Evolutionary conservation across 2,329 filamentous ascomycete genomes (phyloP), one percentile per base, ranked within the genome.

Genomic region (Ceratocystis variospora): DNA sequence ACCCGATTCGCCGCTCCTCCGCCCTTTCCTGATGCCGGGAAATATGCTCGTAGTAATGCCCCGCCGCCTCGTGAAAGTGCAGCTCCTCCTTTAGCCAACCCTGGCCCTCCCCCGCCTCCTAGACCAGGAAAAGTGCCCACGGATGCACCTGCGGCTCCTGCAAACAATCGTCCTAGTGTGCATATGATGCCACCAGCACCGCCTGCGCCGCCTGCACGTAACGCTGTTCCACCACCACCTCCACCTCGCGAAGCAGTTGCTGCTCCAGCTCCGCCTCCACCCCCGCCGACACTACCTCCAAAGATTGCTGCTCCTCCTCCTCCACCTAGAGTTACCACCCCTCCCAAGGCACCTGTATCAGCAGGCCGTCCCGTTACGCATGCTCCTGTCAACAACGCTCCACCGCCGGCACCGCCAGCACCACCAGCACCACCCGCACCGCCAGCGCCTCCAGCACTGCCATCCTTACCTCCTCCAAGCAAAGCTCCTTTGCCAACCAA

Each of bases 11-110:
- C 86, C 70, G 93, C 90, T 7, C 94, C 94, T 59, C 94, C 94
- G 44, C 89, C 93, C 1, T 77, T 97, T 68, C 85, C 90, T 66
- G 92, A 96, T 74, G 94, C 94, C 67, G 94, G 94, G 46, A 96
- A 90, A 75, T 94, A 85, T 73, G 90, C 88, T 2, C 80, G 86
- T 76, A 81, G 86, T 76, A 81, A 74, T 19, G 59, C 66, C 8
- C 66, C 61, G 3, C 67, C 67, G 5, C 68, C 68, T 25, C 69
- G 66, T 19, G 46, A 48, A n/a, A 44, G 61, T n/a, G 25, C 61
- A 1, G 61, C 61, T 17, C 28, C 64, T 12, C 64, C 63, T 25
- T 22, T 68, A n/a, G 67, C 67, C 8, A 55, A 68, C 22, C 64
- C 67, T 41, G 67, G 67, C 17, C 67, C 67, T 4, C 67, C 67